phyloP scores from a whole-genome alignment of 768 basidiomycete species.

The Mycena haematopus region DNA sequence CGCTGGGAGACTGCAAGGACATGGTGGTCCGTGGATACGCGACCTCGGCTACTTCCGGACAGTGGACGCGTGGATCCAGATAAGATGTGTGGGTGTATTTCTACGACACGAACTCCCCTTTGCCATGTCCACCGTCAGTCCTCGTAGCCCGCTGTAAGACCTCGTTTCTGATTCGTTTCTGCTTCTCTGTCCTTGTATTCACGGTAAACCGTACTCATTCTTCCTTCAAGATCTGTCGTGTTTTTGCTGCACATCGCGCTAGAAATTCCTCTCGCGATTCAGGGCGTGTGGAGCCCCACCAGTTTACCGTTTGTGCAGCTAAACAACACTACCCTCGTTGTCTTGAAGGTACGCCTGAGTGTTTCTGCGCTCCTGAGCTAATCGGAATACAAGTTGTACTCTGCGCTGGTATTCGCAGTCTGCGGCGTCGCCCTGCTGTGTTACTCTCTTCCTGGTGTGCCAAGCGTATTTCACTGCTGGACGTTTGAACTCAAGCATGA shows the following conservation, averaged over 20 bases:
- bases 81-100: no score
- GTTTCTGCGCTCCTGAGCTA: background rate
- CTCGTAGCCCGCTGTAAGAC: constrained; percentile 52
- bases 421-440: constrained; percentile 70
- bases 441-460: constrained; percentile 74
- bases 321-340: constrained; percentile 80
- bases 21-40: no score
- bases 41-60: no score
- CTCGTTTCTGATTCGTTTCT: no score
- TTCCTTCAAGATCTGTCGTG: constrained; percentile 57
- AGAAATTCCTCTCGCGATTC: constrained; percentile 79
- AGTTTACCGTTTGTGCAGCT: constrained; percentile 78
- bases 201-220: background rate
- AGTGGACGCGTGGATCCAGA: no score
- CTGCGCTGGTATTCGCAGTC: constrained; percentile 63
- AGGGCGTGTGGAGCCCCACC: constrained; percentile 70
- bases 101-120: background rate
- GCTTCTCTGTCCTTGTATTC: background rate
- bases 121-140: constrained; percentile 23
- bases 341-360: constrained; percentile 65
- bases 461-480: background rate
- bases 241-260: constrained; percentile 84
- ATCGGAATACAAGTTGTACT: constrained; percentile 55
- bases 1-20: no score
- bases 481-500: background rate